Evolutionary conservation across 305 asterid genomes (phyloP), one percentile per base, ranked within the genome.

Genomic region (Caryopteris hybrid): DNA sequence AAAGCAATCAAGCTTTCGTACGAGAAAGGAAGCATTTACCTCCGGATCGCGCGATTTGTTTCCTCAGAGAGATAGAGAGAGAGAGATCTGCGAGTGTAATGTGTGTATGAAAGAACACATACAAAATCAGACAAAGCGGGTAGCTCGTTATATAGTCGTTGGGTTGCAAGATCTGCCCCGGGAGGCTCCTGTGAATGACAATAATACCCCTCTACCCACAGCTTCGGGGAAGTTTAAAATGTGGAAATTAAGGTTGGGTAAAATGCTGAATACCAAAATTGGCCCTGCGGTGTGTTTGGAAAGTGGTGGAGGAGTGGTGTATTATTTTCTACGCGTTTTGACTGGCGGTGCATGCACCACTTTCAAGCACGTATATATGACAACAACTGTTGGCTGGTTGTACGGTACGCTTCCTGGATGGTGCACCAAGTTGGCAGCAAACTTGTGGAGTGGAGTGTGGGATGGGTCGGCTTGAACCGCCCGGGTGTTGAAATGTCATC

Each of bases 101-200:
- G 61, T 64, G 72, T 25, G 53, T 36, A 25, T 2, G 72, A 62
- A 71, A 70, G 67, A 62, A 74, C 65, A 68, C 71, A 56, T 74
- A 81, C 29, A 13, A 50, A 62, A 34, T 69, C 70, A 12, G 76
- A 74, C 67, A 70, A 66, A 71, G 85, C 84, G 85, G 84, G 88
- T 61, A 77, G 65, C 73, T 54, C 57, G 0, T 66, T 84, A 74
- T 80, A 85, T 81, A 82, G 83, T 78, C 68, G 81, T 76, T 66
- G 59, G 65, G 57, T 42, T 51, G 54, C 78, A 69, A 68, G 75
- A 77, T 68, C 75, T 69, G 61, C 45, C 38, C n/a, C 31, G 67
- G 20, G 27, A 31, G 39, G 23, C 29, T 10, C 4, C 6, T 0
- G 0, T 0, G 54, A 76, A 66, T 0, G 68, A 73, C 81, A 4